Percentiles rank a stretch among this genome's conserved stretches.
phyloP scores from a whole-genome alignment of 129 eudicot genomes.

The Flaveria linearis region DNA sequence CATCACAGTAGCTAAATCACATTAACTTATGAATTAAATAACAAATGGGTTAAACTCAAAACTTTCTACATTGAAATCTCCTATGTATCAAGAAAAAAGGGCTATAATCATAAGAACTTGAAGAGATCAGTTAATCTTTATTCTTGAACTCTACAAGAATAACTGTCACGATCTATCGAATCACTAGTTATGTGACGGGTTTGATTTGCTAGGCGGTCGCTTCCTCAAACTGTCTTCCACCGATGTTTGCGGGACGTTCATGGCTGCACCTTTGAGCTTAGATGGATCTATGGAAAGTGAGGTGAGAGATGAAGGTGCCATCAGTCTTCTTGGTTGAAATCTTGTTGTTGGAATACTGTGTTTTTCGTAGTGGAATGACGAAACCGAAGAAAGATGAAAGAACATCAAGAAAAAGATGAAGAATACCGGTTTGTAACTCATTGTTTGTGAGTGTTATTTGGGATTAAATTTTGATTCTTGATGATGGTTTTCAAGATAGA shows the following conservation, averaged over 20 bases:
- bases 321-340: constrained; percentile 59
- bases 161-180: constrained; percentile 18
- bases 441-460: constrained; percentile 32
- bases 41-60: constrained; percentile 29
- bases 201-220: constrained; percentile 60
- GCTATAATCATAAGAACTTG: not conserved
- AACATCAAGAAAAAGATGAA: constrained; percentile 47
- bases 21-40: constrained; percentile 29
- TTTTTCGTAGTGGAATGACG: constrained; percentile 18
- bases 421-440: constrained; percentile 28
- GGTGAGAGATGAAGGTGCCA: constrained; percentile 33
- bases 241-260: constrained; percentile 43
- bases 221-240: constrained; percentile 58
- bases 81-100: constrained; percentile 3
- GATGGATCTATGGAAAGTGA: constrained; percentile 44
- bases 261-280: constrained; percentile 38
- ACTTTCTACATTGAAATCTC: constrained; percentile 34
- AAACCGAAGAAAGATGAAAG: constrained; percentile 27
- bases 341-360: constrained; percentile 19
- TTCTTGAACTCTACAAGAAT: constrained; percentile 34
- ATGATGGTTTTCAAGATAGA: constrained; percentile 11
- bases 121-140: not conserved
- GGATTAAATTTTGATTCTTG: not conserved
- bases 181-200: constrained; percentile 73
- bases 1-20: constrained; percentile 31